phyloP scores from a whole-genome alignment of 352 stramenopile species.

The Pythium sp. region DNA sequence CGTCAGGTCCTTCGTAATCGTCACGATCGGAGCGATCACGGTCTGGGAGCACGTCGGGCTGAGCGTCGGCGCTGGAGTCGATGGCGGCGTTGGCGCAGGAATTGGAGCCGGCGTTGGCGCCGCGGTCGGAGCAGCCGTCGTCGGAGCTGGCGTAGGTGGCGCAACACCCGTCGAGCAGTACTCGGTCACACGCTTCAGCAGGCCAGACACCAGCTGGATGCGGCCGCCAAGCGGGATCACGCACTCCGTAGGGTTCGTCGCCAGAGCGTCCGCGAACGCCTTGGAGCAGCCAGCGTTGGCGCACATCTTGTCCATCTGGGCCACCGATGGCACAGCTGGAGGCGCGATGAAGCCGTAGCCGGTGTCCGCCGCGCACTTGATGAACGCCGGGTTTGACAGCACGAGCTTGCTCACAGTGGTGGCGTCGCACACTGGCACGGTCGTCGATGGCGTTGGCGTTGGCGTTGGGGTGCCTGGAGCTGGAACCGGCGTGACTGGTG shows the following conservation, averaged over 20 bases:
- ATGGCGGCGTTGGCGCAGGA: neutral
- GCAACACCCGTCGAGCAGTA: neutral
- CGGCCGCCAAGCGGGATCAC: neutral
- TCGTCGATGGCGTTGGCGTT: too few relatives aligned
- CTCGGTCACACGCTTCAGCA: neutral
- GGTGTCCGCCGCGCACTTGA: constrained; percentile 3
- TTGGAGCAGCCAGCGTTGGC: constrained; percentile 3
- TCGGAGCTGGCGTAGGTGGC: too few relatives aligned
- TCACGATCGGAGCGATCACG: neutral
- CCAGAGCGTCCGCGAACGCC: constrained; percentile 10
- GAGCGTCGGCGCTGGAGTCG: neutral
- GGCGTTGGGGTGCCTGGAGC: neutral
- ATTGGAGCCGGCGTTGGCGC: neutral
- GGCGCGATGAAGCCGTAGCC: constrained; percentile 10
- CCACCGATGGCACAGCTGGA: neutral
- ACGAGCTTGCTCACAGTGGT: constrained; percentile 4
- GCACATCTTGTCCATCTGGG: constrained; percentile 17
- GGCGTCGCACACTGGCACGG: constrained; percentile 4
- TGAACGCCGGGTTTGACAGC: constrained; percentile 9
- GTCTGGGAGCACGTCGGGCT: neutral
- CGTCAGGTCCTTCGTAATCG: neutral
- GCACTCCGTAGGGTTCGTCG: constrained; percentile 12
- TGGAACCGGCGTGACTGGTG: too few relatives aligned
- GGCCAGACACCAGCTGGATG: neutral
- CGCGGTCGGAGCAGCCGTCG: too few relatives aligned